Base-by-base conservation (phyloP, 2,329 filamentous ascomycete species). In the Aspergillus sp. region DNA sequence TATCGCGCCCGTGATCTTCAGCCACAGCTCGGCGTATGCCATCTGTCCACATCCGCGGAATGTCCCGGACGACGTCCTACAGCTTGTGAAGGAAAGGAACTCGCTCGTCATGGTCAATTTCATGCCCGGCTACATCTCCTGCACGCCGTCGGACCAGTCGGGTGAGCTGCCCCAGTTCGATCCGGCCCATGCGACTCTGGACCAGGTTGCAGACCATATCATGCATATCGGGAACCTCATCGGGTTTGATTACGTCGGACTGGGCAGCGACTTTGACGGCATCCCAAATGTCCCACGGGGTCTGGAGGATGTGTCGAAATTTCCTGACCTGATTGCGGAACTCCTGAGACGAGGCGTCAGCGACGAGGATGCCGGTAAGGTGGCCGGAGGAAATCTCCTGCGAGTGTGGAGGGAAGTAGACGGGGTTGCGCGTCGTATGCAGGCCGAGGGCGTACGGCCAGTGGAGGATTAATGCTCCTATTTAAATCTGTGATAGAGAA, bases 41-140 rank as follows among this genome's bases (percentile, higher is more conserved):
- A 53, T 95, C 14, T 95, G 86, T 53, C 84, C 84, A 5, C 86
- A 95, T 58, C 85, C 86, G 7, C 75, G 89, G 20, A 96, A 96
- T 48, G 88, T 93, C 5, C 83, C 84, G 1, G 86, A 96, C 43
- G 74, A 88, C 35, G 76, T 94, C 10, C 66, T 96, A 5, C 63
- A 80, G 24, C 66, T 91, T 1, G 82, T 95, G 24, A 84, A 83
- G 56, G 57, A 74, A 48, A 75, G 72, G 2, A 74, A 80, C 40
- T 82, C 81, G 3, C 49, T 96, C 7, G 83, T 95, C 33, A 93
- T 95, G 86, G 76, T 95, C 41, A 95, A 93, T 56, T 93, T 94
- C 51, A 67, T 74, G 11, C 84, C 86, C 0, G 78, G 78, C 12
- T 95, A 94, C 55, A 75, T 94, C 40, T 83, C 80, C 16, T 94